Conservation (phyloP, 1,284 basidiomycete species). For the Pascua guehoae region DNA sequence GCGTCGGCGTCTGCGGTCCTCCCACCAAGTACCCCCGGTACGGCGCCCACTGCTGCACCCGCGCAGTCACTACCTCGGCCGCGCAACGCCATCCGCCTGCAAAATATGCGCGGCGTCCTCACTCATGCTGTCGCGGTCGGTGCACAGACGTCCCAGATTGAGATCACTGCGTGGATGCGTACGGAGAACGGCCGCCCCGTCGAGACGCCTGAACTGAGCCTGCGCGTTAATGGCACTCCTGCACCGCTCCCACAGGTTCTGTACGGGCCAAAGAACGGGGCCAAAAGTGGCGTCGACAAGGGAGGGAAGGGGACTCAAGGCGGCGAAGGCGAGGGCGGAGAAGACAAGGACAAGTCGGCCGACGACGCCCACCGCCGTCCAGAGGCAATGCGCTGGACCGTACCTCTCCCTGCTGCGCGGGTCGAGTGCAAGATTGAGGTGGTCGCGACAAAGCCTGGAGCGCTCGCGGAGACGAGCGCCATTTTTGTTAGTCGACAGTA, state of each 20-base stretch:
- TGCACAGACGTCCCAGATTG: constrained; percentile 31
- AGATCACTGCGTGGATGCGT: constrained; percentile 37
- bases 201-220: constrained; percentile 25
- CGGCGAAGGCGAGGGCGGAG: not conserved
- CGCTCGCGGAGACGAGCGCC: constrained; percentile 31
- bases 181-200: not conserved
- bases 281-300: too few relatives aligned
- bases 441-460: constrained; percentile 31
- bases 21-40: too few relatives aligned
- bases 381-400: constrained; percentile 34
- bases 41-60: not conserved
- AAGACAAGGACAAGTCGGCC: too few relatives aligned
- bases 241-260: constrained; percentile 4
- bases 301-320: too few relatives aligned
- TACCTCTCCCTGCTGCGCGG: constrained; percentile 27
- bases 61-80: not conserved
- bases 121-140: constrained; percentile 41
- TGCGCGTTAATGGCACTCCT: constrained; percentile 34
- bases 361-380: constrained; percentile 19
- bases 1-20: too few relatives aligned
- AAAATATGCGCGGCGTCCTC: constrained; percentile 41
- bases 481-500: constrained; percentile 41
- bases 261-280: not conserved
- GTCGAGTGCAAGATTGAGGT: constrained; percentile 40
- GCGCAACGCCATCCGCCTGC: constrained; percentile 30